Percentiles rank a stretch among this genome's conserved stretches.
Evolutionary conservation across 768 basidiomycete genomes (phyloP).

Genomic region (Amanita thiersii): DNA sequence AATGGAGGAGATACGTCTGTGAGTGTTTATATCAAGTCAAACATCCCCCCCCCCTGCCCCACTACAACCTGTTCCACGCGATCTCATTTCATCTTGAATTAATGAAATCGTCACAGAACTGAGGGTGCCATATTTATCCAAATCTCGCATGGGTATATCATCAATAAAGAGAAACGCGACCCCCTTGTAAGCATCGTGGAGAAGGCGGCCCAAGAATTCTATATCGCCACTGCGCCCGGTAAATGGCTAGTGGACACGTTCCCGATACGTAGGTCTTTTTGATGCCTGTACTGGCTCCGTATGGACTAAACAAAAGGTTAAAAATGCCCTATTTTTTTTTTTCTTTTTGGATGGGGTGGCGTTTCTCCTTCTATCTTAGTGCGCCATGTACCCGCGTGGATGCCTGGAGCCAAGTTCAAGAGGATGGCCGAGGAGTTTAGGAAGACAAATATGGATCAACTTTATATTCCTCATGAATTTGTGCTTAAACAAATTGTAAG

Average conservation of each 20-base stretch:
- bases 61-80: not conserved
- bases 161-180: constrained; percentile 22
- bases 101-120: not conserved
- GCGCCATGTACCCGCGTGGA: not conserved
- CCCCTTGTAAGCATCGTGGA: constrained; percentile 22
- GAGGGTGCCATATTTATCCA: constrained; percentile 18
- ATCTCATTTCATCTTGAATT: not conserved
- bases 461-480: not conserved
- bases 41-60: too few relatives aligned
- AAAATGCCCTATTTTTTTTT: too few relatives aligned
- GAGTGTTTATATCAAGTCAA: too few relatives aligned
- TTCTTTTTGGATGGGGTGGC: too few relatives aligned
- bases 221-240: constrained; percentile 19
- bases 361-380: too few relatives aligned
- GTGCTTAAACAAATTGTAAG: not conserved
- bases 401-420: not conserved
- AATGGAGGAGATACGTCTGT: constrained; percentile 26
- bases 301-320: too few relatives aligned
- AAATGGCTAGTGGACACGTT: constrained; percentile 29
- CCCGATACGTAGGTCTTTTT: constrained; percentile 27
- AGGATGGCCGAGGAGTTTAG: not conserved
- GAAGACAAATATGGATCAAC: not conserved
- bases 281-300: too few relatives aligned
- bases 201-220: constrained; percentile 17
- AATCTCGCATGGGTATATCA: constrained; percentile 31